Evolutionary conservation across 768 basidiomycete genomes (phyloP).

Genomic region (Tricholomella constricta): DNA sequence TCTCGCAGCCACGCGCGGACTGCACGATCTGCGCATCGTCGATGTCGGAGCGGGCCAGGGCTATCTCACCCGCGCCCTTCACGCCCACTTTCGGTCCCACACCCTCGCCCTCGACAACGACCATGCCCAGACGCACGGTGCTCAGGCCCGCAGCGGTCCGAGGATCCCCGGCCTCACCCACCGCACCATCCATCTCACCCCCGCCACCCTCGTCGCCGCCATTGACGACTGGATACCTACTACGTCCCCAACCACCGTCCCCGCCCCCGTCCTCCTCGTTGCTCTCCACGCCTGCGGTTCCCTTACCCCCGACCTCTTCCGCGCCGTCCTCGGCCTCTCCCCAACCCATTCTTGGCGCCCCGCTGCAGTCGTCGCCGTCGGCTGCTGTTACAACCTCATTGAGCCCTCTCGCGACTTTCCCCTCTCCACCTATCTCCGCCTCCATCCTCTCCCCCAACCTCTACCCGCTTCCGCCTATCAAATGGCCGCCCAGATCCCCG

Average conservation of each 20-base stretch:
- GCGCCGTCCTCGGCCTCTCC: constrained; percentile 41
- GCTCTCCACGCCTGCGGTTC: constrained; percentile 80
- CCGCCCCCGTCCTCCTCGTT: constrained; percentile 57
- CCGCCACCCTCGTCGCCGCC: constrained; percentile 44
- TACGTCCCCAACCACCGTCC: constrained; percentile 7
- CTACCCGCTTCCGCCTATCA: constrained; percentile 59
- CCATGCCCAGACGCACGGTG: constrained; percentile 58
- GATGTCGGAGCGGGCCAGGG: constrained; percentile 78
- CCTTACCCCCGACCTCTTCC: constrained; percentile 65
- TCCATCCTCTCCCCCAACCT: constrained; percentile 30
- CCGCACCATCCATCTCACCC: constrained; percentile 55
- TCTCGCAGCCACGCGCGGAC: constrained; percentile 30
- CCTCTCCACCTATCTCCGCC: constrained; percentile 38
- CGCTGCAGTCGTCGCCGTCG: constrained; percentile 60
- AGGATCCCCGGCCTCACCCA: constrained; percentile 46
- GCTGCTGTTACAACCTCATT: constrained; percentile 82
- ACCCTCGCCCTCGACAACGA: constrained; percentile 72
- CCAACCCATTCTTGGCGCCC: constrained; percentile 44
- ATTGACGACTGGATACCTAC: constrained; percentile 55
- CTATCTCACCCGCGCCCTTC: constrained; percentile 59
- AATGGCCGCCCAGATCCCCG: constrained; percentile 71
- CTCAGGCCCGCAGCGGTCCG: constrained; percentile 28
- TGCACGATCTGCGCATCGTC: constrained; percentile 48
- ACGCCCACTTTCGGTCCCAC: constrained; percentile 35
- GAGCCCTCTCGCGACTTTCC: constrained; percentile 53